These are phyloP conservation scores for Digitaria exilis DNA, from an alignment of 202 grass and related monocot genomes.

Conservation along the genomic window DNA sequence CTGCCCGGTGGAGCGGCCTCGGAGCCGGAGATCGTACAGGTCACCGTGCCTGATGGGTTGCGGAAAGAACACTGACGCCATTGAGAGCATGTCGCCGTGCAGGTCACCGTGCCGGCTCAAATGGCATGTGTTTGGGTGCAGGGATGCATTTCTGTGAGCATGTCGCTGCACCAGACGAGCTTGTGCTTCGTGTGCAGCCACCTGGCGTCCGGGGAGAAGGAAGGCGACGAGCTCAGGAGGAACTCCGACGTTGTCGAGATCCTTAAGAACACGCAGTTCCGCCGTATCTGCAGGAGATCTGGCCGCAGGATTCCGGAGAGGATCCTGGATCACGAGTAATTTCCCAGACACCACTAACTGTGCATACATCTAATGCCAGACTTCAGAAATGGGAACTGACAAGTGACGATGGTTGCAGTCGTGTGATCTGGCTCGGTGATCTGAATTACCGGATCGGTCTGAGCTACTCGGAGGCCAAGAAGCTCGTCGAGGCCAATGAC, in stretches of 20 bases:
- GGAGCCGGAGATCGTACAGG: constrained; percentile 13
- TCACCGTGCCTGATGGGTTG: constrained; percentile 58
- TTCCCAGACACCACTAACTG: no score
- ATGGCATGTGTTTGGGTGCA: not conserved
- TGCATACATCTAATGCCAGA: no score
- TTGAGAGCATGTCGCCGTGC: constrained; percentile 53
- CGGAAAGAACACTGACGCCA: not conserved
- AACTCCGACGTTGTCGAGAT: constrained; percentile 84
- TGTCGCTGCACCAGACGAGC: constrained; percentile 76
- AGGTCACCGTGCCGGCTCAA: constrained; percentile 55
- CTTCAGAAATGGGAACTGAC: no score
- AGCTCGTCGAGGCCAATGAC: no score
- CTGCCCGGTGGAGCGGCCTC: constrained; percentile 32
- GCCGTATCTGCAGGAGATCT: no score
- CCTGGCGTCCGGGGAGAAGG: constrained; percentile 82
- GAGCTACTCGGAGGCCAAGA: no score
- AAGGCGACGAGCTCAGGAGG: constrained; percentile 69
- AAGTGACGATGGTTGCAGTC: no score
- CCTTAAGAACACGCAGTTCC: constrained; percentile 70
- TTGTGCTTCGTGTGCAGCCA: constrained; percentile 91
- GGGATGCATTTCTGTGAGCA: constrained; percentile 84
- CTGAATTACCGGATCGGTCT: no score
- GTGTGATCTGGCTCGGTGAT: no score
- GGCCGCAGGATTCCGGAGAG: no score
- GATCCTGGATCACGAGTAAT: no score